phyloP scores from a whole-genome alignment of 2,329 filamentous ascomycete species.

The Endothia cerciana region DNA sequence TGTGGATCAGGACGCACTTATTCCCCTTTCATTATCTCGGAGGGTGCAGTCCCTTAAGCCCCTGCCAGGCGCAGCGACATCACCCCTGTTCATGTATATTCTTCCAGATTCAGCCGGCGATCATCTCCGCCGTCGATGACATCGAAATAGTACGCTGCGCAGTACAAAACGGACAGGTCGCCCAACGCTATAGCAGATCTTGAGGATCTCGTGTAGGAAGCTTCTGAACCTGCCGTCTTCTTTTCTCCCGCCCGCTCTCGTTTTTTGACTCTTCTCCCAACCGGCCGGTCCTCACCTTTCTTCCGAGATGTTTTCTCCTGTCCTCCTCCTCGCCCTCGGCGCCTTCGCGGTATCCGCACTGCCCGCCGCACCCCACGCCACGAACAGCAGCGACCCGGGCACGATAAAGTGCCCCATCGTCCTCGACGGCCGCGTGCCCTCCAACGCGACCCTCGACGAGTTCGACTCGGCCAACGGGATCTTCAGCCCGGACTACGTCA shows the following conservation, averaged over 20 bases:
- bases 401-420: slow-evolving; percentile 41
- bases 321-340: slow-evolving; percentile 13
- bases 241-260: not conserved
- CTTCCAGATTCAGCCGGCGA: slow-evolving; percentile 27
- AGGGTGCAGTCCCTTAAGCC: slow-evolving; percentile 3
- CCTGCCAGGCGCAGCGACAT: not conserved
- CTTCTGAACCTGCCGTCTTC: not conserved
- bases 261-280: not conserved
- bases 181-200: not conserved
- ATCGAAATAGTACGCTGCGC: not conserved
- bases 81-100: slow-evolving; percentile 12
- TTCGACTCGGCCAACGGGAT: slow-evolving; percentile 40
- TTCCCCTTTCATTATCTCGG: slow-evolving; percentile 14
- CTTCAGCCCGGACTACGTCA: slow-evolving; percentile 44
- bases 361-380: slow-evolving; percentile 1
- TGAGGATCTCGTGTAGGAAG: not conserved
- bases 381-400: slow-evolving; percentile 14
- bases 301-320: slow-evolving; percentile 2
- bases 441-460: slow-evolving; percentile 33
- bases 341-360: slow-evolving; percentile 11
- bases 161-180: not conserved
- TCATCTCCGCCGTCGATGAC: slow-evolving; percentile 17
- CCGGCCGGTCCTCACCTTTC: not conserved
- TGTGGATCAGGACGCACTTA: not conserved
- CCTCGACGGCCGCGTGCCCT: slow-evolving; percentile 43